Evolutionary conservation across 2,329 filamentous ascomycete species (phyloP), one percentile per base, ranked within the genome.

Genomic region (Teratosphaeriaceae sp.): DNA sequence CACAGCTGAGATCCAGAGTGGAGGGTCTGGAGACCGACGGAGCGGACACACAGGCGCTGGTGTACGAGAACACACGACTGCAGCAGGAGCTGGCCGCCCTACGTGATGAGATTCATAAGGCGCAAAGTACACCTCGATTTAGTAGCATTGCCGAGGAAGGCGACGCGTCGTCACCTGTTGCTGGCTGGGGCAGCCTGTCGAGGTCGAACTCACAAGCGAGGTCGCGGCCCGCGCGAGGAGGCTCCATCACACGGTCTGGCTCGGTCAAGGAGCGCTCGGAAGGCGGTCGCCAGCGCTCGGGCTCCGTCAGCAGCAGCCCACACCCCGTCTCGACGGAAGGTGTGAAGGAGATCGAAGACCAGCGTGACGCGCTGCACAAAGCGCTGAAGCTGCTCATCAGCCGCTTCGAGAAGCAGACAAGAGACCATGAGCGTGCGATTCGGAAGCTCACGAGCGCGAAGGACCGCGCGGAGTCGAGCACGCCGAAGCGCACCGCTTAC

Each of bases 261-360:
- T 55, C 59, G 56, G 42, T 68, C 61, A 46, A 68, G 63, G 50
- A 67, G 62, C 11, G 65, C 19, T 20, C 34, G 6, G 55, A 54
- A n/a, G 54, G 56, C 18, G 52, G 53, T 24, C 78, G 51, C 16
- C 51, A 56, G 39, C 60, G 69, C 4, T 70, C 69, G 8, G 69
- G 68, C 35, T 71, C 68, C 1, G 60, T 65, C 39, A 66, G 38
- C 56, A 57, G 58, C 27, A 46, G 43, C 16, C 21, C 42, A 2
- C 48, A 53, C 20, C 44, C 51, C 2, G 51, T 61, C 19, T 54
- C 52, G 13, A 79, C 82, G 1, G 88, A 95, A 53, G 78, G 85
- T 22, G 74, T 95, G 15, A 95, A 94, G 65, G 90, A 97, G 52
- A 82, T 96, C 9, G 90, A 97, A 65, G 82, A 87, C 33, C 92